Conservation (phyloP, 192 early-diverging fungal species). For the Endogone sp. region DNA sequence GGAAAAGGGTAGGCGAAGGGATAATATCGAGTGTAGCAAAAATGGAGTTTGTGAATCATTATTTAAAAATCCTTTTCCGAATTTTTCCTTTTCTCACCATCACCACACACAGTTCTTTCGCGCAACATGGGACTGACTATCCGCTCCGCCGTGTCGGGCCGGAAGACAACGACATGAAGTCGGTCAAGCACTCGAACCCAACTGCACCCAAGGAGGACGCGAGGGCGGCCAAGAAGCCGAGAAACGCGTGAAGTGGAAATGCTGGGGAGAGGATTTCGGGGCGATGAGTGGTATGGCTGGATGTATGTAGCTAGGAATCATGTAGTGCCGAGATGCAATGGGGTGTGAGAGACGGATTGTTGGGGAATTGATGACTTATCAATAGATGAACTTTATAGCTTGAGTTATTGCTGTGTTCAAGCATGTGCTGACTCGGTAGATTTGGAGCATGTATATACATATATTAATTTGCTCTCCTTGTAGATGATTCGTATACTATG, state of each 20-base stretch:
- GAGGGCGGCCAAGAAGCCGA: conserved; percentile 23
- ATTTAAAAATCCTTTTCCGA: no score
- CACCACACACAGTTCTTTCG: conserved; percentile 32
- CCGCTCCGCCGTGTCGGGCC: conserved; percentile 46
- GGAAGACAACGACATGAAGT: conserved; percentile 54
- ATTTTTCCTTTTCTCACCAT: no score
- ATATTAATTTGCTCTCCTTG: background rate
- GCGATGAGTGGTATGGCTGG: background rate
- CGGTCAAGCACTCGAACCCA: conserved; percentile 12
- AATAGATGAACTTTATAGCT: background rate
- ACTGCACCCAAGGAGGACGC: conserved; percentile 20
- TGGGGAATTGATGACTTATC: background rate
- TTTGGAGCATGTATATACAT: background rate
- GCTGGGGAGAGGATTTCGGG: background rate
- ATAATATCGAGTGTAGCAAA: background rate
- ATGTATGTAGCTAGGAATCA: background rate
- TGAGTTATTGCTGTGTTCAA: background rate
- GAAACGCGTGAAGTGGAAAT: conserved; percentile 9
- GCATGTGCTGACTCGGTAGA: no score
- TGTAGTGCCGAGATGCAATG: no score
- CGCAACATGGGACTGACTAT: conserved; percentile 44
- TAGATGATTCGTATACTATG: background rate
- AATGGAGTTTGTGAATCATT: no score
- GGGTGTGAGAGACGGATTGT: no score
- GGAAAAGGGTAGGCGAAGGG: background rate